phyloP scores from a whole-genome alignment of 2,329 filamentous ascomycete genomes.

The Neopestalotiopsis sp. region DNA sequence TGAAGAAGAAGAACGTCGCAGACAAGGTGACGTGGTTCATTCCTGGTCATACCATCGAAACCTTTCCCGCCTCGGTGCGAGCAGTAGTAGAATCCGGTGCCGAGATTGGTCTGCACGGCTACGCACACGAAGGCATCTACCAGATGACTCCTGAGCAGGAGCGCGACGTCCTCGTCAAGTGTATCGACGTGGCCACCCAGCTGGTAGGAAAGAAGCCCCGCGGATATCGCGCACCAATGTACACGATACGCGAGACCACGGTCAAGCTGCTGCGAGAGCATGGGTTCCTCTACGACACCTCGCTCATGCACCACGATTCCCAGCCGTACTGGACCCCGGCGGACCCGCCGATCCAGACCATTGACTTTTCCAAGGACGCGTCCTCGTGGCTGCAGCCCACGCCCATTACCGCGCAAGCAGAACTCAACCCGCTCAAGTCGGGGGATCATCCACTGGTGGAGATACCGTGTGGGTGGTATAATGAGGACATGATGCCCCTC shows the following conservation, averaged over 20 bases:
- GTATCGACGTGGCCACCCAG: constrained; percentile 8
- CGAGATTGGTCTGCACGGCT: constrained; percentile 11
- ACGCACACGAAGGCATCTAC: constrained; percentile 3
- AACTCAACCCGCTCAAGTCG: background rate
- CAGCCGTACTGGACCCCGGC: constrained; percentile 5
- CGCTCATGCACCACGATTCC: constrained; percentile 2
- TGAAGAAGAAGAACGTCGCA: background rate
- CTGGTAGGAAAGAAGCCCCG: background rate
- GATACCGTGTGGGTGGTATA: constrained; percentile 8
- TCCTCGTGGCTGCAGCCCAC: constrained; percentile 8
- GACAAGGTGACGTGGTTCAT: constrained; percentile 16
- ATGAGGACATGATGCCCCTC: constrained; percentile 10
- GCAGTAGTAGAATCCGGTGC: background rate
- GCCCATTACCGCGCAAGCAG: background rate
- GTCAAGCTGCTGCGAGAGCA: constrained; percentile 11
- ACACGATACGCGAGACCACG: constrained; percentile 3
- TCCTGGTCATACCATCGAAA: constrained; percentile 7
- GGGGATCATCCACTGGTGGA: background rate
- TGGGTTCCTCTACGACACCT: constrained; percentile 4
- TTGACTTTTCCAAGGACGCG: background rate
- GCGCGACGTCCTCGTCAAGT: background rate
- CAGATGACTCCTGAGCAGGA: constrained; percentile 7
- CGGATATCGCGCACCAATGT: constrained; percentile 9
- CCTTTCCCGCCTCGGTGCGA: background rate
- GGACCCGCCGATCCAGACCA: background rate